Evolutionary conservation across 352 stramenopile species (phyloP).

Genomic region (Halophytophthora batemanensis): DNA sequence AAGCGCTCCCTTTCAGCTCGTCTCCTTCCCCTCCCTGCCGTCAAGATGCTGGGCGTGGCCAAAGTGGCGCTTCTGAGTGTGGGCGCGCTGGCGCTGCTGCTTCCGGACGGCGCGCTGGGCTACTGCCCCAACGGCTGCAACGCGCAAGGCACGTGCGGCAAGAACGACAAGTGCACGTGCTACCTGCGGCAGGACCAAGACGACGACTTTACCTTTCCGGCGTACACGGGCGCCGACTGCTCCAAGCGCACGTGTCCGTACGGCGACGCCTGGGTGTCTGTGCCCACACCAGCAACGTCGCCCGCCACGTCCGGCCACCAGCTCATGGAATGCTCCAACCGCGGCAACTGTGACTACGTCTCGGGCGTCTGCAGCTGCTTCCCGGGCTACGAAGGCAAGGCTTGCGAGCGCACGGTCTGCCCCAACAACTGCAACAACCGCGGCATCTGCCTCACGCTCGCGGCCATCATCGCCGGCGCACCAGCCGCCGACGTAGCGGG

Average conservation of each 20-base stretch:
- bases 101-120: conserved; percentile 30
- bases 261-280: conserved; percentile 60
- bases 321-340: conserved; percentile 91
- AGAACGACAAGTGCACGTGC: conserved; percentile 92
- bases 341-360: conserved; percentile 89
- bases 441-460: conserved; percentile 92
- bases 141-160: conserved; percentile 79
- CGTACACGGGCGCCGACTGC: conserved; percentile 75
- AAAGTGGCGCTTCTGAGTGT: conserved; percentile 41
- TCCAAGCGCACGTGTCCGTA: conserved; percentile 76
- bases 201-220: conserved; percentile 32
- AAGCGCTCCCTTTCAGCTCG: neutral
- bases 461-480: conserved; percentile 60
- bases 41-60: conserved; percentile 39
- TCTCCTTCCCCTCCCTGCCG: neutral
- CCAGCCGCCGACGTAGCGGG: neutral
- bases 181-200: conserved; percentile 77
- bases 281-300: conserved; percentile 61
- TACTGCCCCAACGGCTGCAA: conserved; percentile 87
- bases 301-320: no score
- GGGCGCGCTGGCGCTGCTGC: conserved; percentile 29
- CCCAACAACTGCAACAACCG: conserved; percentile 94
- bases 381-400: conserved; percentile 87
- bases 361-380: conserved; percentile 91
- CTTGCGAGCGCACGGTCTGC: conserved; percentile 90